phyloP scores from a whole-genome alignment of 2,329 filamentous ascomycete genomes.

The Metarhizium humberi region DNA sequence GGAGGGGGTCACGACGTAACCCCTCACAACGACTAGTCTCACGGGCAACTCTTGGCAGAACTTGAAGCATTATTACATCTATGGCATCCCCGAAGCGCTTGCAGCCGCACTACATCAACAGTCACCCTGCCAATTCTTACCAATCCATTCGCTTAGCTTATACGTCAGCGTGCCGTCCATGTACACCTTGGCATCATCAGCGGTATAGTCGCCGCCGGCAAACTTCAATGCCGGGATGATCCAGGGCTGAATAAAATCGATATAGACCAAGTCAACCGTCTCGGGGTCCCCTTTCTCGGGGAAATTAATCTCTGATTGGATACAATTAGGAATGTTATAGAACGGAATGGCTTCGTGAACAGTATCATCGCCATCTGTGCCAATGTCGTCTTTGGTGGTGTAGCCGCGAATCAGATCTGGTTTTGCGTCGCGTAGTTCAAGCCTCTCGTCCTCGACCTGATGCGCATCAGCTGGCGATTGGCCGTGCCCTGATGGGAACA shows the following conservation, averaged over 20 bases:
- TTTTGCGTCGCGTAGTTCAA: slow-evolving; percentile 21
- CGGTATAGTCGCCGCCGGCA: slow-evolving; percentile 39
- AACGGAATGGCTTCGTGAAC: slow-evolving; percentile 66
- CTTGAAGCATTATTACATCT: no score
- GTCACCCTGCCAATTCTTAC: slow-evolving; percentile 44
- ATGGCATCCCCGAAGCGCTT: no score
- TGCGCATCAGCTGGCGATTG: slow-evolving; percentile 6
- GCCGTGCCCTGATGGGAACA: slow-evolving; percentile 12
- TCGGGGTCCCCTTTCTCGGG: slow-evolving; percentile 49
- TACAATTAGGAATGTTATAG: slow-evolving; percentile 73
- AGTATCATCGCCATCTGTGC: slow-evolving; percentile 82
- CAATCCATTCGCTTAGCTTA: slow-evolving; percentile 47
- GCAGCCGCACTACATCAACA: slow-evolving; percentile 23
- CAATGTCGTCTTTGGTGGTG: slow-evolving; percentile 79
- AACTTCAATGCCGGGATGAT: slow-evolving; percentile 65
- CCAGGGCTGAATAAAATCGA: slow-evolving; percentile 84
- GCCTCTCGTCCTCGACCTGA: slow-evolving; percentile 8
- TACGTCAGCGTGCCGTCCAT: slow-evolving; percentile 46
- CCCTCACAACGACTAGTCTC: no score
- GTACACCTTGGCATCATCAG: slow-evolving; percentile 40
- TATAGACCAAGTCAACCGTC: slow-evolving; percentile 78
- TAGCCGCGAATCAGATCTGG: slow-evolving; percentile 56
- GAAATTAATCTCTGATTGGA: slow-evolving; percentile 62
- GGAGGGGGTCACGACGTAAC: no score
- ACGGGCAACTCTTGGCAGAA: no score